Percentiles rank a stretch among this genome's conserved stretches.
phyloP scores from a whole-genome alignment of 192 early-diverging fungal genomes.

The Gryganskiella cystojenkinii region DNA sequence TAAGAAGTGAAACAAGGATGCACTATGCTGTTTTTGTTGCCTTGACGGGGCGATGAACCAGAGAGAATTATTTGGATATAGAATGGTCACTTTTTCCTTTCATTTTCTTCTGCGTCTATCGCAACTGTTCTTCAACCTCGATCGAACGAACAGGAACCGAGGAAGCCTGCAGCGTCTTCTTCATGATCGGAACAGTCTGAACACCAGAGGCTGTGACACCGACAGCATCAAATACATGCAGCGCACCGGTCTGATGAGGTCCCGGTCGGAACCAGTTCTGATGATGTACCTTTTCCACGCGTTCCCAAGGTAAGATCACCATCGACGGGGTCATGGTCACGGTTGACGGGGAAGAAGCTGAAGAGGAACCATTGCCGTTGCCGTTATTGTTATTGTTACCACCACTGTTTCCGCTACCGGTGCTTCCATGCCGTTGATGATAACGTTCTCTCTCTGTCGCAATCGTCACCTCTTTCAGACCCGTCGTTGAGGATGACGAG shows the following conservation, averaged over 20 bases:
- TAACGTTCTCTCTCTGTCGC: not conserved
- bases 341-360: too few relatives aligned
- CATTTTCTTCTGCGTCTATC: too few relatives aligned
- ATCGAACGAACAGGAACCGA: conserved; percentile 17
- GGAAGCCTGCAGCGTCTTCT: conserved; percentile 19
- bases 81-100: not conserved
- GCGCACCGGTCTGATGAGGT: conserved; percentile 36
- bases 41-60: too few relatives aligned
- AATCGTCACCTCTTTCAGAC: not conserved
- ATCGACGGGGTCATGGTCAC: not conserved
- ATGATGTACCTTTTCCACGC: conserved; percentile 39
- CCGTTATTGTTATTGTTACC: not conserved
- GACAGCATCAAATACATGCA: conserved; percentile 30
- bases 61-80: not conserved
- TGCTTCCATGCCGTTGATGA: conserved; percentile 14
- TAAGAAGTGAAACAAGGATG: too few relatives aligned
- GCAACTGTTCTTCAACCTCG: conserved; percentile 32
- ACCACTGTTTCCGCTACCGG: not conserved
- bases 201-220: conserved; percentile 14
- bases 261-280: conserved; percentile 51
- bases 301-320: conserved; percentile 37
- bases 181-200: conserved; percentile 30
- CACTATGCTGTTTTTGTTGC: too few relatives aligned
- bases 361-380: not conserved
- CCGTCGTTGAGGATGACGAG: not conserved